Evolutionary conservation across 352 stramenopile genomes (phyloP), one percentile per base, ranked within the genome.

Genomic region (Stephanocyclus meneghinianus): DNA sequence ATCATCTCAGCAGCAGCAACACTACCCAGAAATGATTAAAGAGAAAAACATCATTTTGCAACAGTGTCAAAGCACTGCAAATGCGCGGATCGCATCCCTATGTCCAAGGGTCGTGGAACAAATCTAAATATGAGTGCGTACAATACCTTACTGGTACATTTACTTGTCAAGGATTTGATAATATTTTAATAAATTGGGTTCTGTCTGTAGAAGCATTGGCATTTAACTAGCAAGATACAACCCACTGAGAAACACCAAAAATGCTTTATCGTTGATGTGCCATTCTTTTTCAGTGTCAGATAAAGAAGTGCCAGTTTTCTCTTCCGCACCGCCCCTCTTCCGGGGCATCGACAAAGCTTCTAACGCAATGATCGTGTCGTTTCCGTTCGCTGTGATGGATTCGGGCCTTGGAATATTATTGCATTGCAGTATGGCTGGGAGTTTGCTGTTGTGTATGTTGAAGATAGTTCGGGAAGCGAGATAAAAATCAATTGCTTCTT

Each of bases 401-500:
- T 75, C 82, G 11, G 83, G 81, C 59, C 79, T 68, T 18, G 85
- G 87, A 65, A 92, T 84, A 45, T 76, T 76, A 63, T 87, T 78
- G 44, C 85, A 91, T 26, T 78, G 69, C 29, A 92, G 65, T 60
- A 84, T 84, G 16, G 77, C 64, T 13, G 85, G 87, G 18, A 92
- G 63, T 63, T 92, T 92, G 26, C 78, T 81, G 15, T 85, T 67
- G 71, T 92, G 87, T 60, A 85, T 90, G 9, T 87, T 81, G 26
- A 91, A 57, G 3, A 92, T 61, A 44, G 90, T 87, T 57, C 87
- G 71, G 6, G 87, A 66, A 15, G 83, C 76, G 68, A 86, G 82
- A 45, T 90, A 90, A 0, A 86, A 84, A 74, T 91, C 84, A 15
- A 91, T 67, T 1, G 88, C 79, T 72, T 91, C 85, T 55, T 90